These are phyloP conservation scores for Trametes sp. DNA, from an alignment of 1,284 basidiomycete genomes.

Conservation along the genomic window DNA sequence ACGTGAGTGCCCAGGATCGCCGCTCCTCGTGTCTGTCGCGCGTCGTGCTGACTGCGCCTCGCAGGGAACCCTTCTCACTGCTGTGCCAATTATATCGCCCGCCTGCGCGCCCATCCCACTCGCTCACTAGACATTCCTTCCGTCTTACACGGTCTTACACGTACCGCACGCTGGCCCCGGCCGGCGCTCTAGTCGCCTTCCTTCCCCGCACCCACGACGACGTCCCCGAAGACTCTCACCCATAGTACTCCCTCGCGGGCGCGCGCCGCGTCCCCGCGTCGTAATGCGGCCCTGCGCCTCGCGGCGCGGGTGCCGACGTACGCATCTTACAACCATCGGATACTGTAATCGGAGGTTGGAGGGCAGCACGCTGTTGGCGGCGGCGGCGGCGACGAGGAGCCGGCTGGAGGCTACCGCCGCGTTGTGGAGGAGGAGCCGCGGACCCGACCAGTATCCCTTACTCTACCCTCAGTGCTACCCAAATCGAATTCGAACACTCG, in stretches of 20 bases:
- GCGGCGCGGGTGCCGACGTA: constrained; percentile 7
- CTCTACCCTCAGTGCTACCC: constrained; percentile 14
- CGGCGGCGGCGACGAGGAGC: constrained; percentile 2
- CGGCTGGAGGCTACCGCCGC: constrained; percentile 5
- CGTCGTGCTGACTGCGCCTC: neutral
- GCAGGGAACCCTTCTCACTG: constrained; percentile 17
- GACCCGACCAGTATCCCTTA: constrained; percentile 16
- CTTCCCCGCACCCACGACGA: neutral
- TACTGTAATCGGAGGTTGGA: constrained; percentile 18
- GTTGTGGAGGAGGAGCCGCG: constrained; percentile 17
- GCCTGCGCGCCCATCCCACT: constrained; percentile 23
- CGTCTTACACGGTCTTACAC: constrained; percentile 35
- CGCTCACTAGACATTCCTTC: constrained; percentile 29
- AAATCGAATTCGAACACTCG: constrained; percentile 18
- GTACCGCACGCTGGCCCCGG: constrained; percentile 20
- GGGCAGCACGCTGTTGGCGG: constrained; percentile 8
- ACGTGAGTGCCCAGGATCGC: constrained; percentile 10
- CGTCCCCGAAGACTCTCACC: constrained; percentile 12
- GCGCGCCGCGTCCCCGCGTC: constrained; percentile 8
- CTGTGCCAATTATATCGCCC: constrained; percentile 24
- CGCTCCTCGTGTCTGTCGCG: neutral
- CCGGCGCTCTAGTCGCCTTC: constrained; percentile 16
- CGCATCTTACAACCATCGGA: constrained; percentile 16
- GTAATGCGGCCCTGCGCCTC: constrained; percentile 13
- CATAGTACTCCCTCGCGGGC: constrained; percentile 22